Evolutionary conservation across 108 stramenopile species (phyloP).

Genomic region (Nitzschia putrida): DNA sequence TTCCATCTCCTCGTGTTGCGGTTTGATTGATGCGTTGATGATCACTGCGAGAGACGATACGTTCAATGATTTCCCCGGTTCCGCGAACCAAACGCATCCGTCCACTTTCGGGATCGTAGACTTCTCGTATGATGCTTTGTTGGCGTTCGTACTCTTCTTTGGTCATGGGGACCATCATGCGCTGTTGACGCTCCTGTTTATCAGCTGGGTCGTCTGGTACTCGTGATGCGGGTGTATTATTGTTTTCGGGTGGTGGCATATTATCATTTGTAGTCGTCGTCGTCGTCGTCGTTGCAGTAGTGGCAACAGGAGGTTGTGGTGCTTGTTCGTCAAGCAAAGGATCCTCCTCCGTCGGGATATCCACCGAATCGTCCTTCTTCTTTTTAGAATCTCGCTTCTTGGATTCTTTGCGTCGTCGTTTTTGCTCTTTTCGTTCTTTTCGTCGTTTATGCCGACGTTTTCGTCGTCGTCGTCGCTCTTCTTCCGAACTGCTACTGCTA

Average conservation of each 20-base stretch:
- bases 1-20: constrained; percentile 82
- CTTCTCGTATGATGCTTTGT: constrained; percentile 78
- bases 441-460: not conserved
- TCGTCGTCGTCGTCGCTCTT: not conserved
- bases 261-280: no score
- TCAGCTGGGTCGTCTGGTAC: not conserved
- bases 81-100: constrained; percentile 78
- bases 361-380: not conserved
- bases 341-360: no score
- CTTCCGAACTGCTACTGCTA: not conserved
- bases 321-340: no score
- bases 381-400: not conserved
- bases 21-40: constrained; percentile 75
- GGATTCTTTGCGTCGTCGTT: not conserved
- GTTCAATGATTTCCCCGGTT: constrained; percentile 90
- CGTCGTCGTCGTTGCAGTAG: no score
- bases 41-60: constrained; percentile 79
- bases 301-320: no score
- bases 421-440: not conserved
- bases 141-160: constrained; percentile 74
- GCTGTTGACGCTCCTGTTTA: not conserved
- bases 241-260: not conserved
- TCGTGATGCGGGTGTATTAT: not conserved
- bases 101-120: constrained; percentile 82
- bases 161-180: constrained; percentile 80